Evolutionary conservation across 257 asterid species (phyloP), one percentile per base, ranked within the genome.

Genomic region (Linderniella brevidens): DNA sequence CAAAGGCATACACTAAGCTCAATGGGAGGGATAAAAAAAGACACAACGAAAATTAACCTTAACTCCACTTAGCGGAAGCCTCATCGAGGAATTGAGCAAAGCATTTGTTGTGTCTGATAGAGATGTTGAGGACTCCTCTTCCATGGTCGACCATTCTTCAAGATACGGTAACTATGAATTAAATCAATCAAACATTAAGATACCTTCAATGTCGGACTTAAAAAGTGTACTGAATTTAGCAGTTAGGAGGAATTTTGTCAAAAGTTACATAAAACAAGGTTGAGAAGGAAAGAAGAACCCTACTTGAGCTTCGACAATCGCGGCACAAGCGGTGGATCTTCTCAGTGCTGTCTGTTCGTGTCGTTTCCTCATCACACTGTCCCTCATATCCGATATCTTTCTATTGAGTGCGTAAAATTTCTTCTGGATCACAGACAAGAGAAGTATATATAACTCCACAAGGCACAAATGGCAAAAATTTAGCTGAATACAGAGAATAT

Each of bases 301-400:
- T 72, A 83, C 95, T 53, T 88, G 92, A 56, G 71, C 71, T 61
- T 78, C 84, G 17, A 81, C 64, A 42, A 77, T 41, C 12, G 71
- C 48, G 6, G 67, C 58, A 53, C 69, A 55, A 41, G 69, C 48
- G 52, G 69, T 61, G 35, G 60, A 46, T 48, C 74, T 54, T 60
- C 44, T 65, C 63, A 78, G 44, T 12, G 57, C 17, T 19, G 62
- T 74, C 49, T 80, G 68, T 58, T 83, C 80, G 3, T 38, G 15
- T 13, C 75, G 77, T 48, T 62, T 80, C 58, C 17, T 62, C 54
- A 53, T 53, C 55, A 80, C 92, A 17, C 46, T 51, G 12, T 56
- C 73, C 0, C 77, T 77, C 35, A 78, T 39, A n/a, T 69, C 80
- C 0, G 79, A 58, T 47, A 88, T 54, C 69, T 67, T 63, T 58